A percentile compares a stretch with the other conserved stretches of the same genome.
These are phyloP conservation scores for Mycena galopus DNA, from an alignment of 768 basidiomycete genomes.

Conservation along the genomic window DNA sequence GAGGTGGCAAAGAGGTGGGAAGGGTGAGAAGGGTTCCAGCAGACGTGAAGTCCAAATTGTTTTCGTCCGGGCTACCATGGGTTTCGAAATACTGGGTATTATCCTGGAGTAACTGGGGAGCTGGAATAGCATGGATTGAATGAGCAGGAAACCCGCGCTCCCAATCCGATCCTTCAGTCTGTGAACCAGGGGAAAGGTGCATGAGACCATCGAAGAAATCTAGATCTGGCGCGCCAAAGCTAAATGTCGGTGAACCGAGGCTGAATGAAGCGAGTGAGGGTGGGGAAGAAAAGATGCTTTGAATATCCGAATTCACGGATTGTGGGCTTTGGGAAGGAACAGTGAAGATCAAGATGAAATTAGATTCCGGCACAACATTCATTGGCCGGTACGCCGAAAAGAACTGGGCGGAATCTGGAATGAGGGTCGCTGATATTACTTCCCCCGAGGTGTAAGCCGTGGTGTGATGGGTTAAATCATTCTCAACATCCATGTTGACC, in stretches of 20 bases:
- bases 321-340: neutral
- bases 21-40: neutral
- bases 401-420: neutral
- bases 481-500: neutral
- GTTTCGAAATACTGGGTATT: neutral
- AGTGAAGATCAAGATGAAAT: constrained; percentile 2
- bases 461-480: neutral
- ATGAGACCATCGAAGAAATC: neutral
- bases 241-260: neutral
- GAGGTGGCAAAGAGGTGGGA: neutral
- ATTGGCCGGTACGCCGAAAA: neutral
- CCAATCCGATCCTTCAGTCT: neutral
- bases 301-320: neutral
- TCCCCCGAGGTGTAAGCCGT: neutral
- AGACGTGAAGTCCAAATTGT: neutral
- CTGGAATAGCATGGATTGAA: neutral
- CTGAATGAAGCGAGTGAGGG: neutral
- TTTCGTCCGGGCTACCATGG: neutral
- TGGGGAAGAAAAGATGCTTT: neutral
- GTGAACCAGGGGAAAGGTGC: neutral
- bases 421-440: neutral
- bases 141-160: neutral
- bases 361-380: neutral
- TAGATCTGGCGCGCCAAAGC: neutral
- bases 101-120: neutral